Evolutionary conservation across 495 filamentous ascomycete species (phyloP).

Genomic region (Daldinia childiae): DNA sequence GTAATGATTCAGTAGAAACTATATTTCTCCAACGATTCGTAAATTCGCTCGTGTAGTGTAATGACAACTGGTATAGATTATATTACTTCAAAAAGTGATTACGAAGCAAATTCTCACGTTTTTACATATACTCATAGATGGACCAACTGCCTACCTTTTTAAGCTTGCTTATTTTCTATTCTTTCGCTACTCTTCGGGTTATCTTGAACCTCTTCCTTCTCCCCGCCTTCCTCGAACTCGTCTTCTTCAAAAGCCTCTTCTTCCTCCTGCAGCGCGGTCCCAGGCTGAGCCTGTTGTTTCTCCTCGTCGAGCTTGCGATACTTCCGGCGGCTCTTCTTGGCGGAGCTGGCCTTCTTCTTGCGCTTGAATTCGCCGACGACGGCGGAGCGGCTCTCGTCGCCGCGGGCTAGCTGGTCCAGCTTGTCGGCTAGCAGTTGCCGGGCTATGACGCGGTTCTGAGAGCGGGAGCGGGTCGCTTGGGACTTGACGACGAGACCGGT

Average conservation of each 20-base stretch:
- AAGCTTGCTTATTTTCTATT: not conserved
- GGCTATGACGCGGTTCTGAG: constrained; percentile 90
- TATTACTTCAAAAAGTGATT: not conserved
- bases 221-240: not conserved
- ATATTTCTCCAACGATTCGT: constrained; percentile 2
- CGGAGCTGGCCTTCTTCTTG: constrained; percentile 59
- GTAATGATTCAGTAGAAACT: constrained; percentile 28
- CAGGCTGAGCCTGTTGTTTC: constrained; percentile 27
- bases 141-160: not conserved
- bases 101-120: not conserved
- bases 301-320: constrained; percentile 59
- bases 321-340: constrained; percentile 61
- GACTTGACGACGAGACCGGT: constrained; percentile 91
- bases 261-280: not conserved
- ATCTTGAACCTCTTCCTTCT: not conserved
- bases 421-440: constrained; percentile 77
- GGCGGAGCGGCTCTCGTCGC: constrained; percentile 54
- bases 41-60: constrained; percentile 5
- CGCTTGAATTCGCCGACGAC: constrained; percentile 54
- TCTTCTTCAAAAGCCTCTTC: constrained; percentile 11
- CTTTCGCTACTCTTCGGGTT: not conserved
- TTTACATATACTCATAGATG: no score
- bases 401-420: constrained; percentile 72
- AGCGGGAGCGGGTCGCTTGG: constrained; percentile 86
- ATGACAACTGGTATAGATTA: no score